Percentiles rank a stretch among this genome's conserved stretches.
Evolutionary conservation across 108 stramenopile species (phyloP).

Genomic region (Stephanodiscus triporus): DNA sequence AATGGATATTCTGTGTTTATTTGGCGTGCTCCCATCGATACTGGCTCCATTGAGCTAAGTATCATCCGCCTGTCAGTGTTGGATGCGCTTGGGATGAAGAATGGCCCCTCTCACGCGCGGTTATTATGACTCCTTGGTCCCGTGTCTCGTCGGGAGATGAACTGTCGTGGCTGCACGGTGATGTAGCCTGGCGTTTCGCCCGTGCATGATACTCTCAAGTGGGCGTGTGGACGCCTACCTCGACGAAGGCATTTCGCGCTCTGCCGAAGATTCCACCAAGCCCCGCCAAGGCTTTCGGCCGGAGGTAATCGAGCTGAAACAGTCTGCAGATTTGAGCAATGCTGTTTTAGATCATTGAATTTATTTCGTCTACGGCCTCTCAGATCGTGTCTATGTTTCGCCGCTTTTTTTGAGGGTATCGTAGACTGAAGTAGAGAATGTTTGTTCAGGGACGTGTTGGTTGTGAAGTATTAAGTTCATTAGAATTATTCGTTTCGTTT

Average conservation of each 20-base stretch:
- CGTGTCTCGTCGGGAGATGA: conserved; percentile 95
- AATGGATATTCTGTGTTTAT: conserved; percentile 87
- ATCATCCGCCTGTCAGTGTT: conserved; percentile 85
- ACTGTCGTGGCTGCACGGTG: too few species aligned
- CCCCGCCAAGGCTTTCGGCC: conserved; percentile 83
- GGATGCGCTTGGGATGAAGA: conserved; percentile 74
- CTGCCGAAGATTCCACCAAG: conserved; percentile 74
- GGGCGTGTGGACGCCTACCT: conserved; percentile 81
- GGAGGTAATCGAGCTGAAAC: conserved; percentile 73
- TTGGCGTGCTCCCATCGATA: conserved; percentile 75
- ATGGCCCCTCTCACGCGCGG: conserved; percentile 73
- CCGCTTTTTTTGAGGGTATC: too few species aligned
- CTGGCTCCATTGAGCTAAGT: conserved; percentile 73
- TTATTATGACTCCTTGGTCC: conserved; percentile 81
- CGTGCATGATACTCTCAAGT: conserved; percentile 92
- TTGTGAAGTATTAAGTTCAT: not conserved
- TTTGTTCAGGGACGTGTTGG: not conserved
- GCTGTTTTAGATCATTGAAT: conserved; percentile 16
- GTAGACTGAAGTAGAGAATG: not conserved
- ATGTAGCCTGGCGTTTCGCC: too few species aligned
- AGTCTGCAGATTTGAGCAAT: conserved; percentile 13
- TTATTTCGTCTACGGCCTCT: conserved; percentile 15
- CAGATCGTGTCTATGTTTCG: not conserved
- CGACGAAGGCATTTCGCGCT: conserved; percentile 59
- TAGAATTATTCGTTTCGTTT: too few species aligned